Base-by-base conservation (phyloP, 768 basidiomycete species). In the Lanmaoa pseudosensibilis region DNA sequence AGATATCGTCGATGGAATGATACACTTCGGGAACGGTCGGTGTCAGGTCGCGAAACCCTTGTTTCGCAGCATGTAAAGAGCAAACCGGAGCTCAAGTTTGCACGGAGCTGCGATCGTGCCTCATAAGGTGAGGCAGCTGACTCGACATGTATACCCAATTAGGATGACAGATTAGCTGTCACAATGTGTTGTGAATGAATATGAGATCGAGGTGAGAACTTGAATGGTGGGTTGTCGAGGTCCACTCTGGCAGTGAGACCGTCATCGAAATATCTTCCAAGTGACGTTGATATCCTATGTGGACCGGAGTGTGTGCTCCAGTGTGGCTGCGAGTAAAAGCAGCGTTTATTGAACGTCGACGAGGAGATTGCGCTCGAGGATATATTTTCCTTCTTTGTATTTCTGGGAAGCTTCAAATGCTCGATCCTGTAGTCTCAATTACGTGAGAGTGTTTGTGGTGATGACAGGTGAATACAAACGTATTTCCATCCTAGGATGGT, bases 341-440 rank as follows among this genome's bases (percentile, higher is more conserved):
- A 39, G 60, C 41, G 32, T 50, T 74, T 78, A 93, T 77, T 93
- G 88, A 52, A 94, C 91, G 67, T 94, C 91, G 64, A 86, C 81
- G 66, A 93, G 87, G 66, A 93, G 80, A 69, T 90, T 91, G 67
- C 92, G 88, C 76, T 99, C 96, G 60, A 99, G 90, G 71, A 99
- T 98, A 74, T 85, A 97, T 79, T 94, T 94, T 69, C 94, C 94
- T 77, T 99, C 96, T 71, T 99, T 99, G 81, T 98, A 99, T 74
- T 89, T 92, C 82, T 99, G 95, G 9, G 86, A 81, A 12, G 80
- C 69, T 68, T 98, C 95, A 69, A 86, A 97, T 16, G 96, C 96
- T 54, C 85, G 85, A 72, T 97, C 96, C 96, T 97, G 66, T 45
- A n/a, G 47, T 49, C 19, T 49, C 49, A 13, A 43, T 52, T 33